These are phyloP conservation scores for Capsicum pubescens DNA, from an alignment of 257 asterid species.

Conservation along the genomic window DNA sequence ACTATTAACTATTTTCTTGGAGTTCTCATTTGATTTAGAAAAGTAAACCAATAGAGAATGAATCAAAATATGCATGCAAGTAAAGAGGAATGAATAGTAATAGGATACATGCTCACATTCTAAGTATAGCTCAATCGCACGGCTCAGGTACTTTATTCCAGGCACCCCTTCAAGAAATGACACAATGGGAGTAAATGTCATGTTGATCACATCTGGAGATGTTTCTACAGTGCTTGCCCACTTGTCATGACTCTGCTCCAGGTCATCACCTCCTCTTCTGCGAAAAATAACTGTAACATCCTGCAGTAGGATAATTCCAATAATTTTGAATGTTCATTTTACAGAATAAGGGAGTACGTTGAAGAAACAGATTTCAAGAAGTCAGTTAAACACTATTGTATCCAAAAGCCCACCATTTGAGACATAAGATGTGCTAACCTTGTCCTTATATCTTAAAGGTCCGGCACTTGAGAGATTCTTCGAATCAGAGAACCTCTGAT, in stretches of 20 bases:
- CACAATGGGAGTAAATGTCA: conserved; percentile 90
- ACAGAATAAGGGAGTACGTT: not conserved
- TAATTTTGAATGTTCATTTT: not conserved
- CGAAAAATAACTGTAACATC: conserved; percentile 97
- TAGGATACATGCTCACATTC: conserved; percentile 66
- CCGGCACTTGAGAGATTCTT: conserved; percentile 71
- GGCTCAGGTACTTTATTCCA: conserved; percentile 80
- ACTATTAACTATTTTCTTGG: conserved; percentile 14
- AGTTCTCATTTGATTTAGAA: not conserved
- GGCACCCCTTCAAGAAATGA: conserved; percentile 89
- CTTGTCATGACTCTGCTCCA: conserved; percentile 92
- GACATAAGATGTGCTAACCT: conserved; percentile 60
- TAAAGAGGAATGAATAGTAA: not conserved
- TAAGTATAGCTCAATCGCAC: conserved; percentile 91
- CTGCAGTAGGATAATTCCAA: conserved; percentile 53
- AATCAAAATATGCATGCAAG: conserved; percentile 11
- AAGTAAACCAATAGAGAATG: not conserved
- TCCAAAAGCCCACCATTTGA: conserved; percentile 23
- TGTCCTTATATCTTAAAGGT: conserved; percentile 90
- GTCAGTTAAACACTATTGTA: not conserved
- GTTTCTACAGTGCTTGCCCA: conserved; percentile 91
- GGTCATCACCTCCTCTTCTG: conserved; percentile 99
- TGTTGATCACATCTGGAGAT: conserved; percentile 94
- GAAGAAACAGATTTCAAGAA: not conserved
- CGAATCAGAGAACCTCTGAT: conserved; percentile 87